Conservation (phyloP, 768 basidiomycete species). For the Russula olivacea region DNA sequence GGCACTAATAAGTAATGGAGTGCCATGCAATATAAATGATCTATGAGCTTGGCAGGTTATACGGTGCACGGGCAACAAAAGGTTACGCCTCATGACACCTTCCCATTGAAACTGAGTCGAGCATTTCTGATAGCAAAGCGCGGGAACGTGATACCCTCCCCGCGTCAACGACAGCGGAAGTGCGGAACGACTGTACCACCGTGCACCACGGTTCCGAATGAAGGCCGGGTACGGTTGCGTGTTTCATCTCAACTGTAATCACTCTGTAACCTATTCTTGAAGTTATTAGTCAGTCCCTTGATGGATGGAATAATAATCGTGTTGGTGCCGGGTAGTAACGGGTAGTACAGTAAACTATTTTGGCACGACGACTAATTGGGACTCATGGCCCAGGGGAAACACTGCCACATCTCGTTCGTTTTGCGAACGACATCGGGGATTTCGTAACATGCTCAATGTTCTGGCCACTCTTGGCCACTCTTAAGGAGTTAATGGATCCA, state of each 20-base stretch:
- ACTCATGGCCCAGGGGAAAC: too few species aligned
- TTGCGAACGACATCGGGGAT: background rate
- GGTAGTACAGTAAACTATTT: background rate
- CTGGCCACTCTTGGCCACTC: background rate
- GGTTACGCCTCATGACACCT: background rate
- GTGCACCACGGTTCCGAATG: background rate
- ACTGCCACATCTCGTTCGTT: background rate
- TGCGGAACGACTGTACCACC: too few species aligned
- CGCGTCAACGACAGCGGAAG: too few species aligned
- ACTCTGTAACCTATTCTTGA: background rate
- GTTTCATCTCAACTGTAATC: too few species aligned
- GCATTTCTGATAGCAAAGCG: background rate
- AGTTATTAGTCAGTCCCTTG: background rate
- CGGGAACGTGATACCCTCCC: background rate
- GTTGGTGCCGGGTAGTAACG: too few species aligned
- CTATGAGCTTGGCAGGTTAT: background rate
- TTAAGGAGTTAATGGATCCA: background rate
- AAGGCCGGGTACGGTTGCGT: background rate
- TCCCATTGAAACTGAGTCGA: background rate
- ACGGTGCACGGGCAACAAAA: background rate
- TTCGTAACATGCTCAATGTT: background rate
- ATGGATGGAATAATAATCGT: background rate
- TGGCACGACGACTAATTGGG: background rate
- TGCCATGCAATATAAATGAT: too few species aligned
- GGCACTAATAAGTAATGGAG: background rate